Conservation (phyloP, 768 basidiomycete species). For the Royoungia palumana region DNA sequence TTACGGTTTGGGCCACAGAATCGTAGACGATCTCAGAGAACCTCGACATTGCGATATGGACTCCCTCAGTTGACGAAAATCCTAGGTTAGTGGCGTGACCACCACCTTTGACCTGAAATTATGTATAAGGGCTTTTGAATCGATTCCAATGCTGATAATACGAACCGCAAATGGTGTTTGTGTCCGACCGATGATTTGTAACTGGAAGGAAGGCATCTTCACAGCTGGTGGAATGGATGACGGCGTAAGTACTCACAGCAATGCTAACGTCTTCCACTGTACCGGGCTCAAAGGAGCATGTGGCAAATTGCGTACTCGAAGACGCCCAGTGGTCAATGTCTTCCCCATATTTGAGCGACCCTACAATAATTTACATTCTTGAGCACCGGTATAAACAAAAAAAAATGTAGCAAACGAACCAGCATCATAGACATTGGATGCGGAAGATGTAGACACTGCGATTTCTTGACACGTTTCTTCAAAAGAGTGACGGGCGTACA, state of each 20-base stretch:
- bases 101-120: conserved; percentile 50
- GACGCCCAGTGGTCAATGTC: conserved; percentile 49
- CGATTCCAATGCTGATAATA: not conserved
- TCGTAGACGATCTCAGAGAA: conserved; percentile 47
- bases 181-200: conserved; percentile 39
- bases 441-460: conserved; percentile 36
- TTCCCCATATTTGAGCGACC: conserved; percentile 29
- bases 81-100: conserved; percentile 52
- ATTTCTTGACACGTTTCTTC: conserved; percentile 35
- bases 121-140: not conserved
- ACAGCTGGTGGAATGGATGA: not conserved
- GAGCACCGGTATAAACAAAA: not conserved
- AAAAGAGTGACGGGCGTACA: not conserved
- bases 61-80: conserved; percentile 55
- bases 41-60: conserved; percentile 50
- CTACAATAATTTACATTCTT: not conserved
- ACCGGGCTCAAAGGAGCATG: conserved; percentile 58
- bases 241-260: conserved; percentile 34
- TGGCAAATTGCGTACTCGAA: conserved; percentile 42
- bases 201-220: not conserved
- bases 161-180: conserved; percentile 26
- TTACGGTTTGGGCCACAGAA: conserved; percentile 35
- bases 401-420: conserved; percentile 25
- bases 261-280: conserved; percentile 45
- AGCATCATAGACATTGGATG: conserved; percentile 44